Conservation (phyloP, 176 grass and related monocot genomes). For the Pontederia paniculata region DNA sequence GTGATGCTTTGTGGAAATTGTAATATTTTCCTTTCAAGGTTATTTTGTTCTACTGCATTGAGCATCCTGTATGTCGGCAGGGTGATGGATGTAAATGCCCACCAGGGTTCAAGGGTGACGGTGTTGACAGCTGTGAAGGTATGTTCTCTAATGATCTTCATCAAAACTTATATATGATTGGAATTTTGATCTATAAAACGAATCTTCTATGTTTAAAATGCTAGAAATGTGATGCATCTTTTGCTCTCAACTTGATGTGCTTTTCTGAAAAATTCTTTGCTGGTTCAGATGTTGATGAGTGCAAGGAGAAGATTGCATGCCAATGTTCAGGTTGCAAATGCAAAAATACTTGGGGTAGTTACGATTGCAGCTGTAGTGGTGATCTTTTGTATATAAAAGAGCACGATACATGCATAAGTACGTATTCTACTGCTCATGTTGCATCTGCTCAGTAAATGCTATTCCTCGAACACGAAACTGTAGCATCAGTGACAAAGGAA, state of each 20-base stretch:
- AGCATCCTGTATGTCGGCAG: slow-evolving; percentile 23
- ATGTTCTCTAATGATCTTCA: not conserved
- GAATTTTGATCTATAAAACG: no score
- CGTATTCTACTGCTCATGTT: slow-evolving; percentile 5
- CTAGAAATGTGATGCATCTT: no score
- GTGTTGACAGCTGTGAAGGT: slow-evolving; percentile 71
- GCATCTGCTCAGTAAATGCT: not conserved
- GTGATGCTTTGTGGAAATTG: slow-evolving; percentile 12
- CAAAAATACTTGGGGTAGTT: slow-evolving; percentile 93
- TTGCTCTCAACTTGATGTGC: not conserved
- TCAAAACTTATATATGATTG: no score
- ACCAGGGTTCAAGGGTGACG: slow-evolving; percentile 72
- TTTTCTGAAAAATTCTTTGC: not conserved
- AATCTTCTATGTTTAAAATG: no score
- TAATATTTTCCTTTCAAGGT: not conserved
- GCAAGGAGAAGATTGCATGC: slow-evolving; percentile 66
- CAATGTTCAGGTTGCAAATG: slow-evolving; percentile 89
- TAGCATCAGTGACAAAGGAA: no score
- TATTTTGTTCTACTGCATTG: not conserved
- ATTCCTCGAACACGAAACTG: not conserved
- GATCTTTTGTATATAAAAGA: slow-evolving; percentile 86
- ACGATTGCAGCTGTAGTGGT: slow-evolving; percentile 62
- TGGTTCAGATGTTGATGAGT: slow-evolving; percentile 81
- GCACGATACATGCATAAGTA: slow-evolving; percentile 97
- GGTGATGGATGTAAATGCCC: slow-evolving; percentile 81